Percentiles rank a stretch among this genome's conserved stretches.
Conservation (phyloP, 148 eudicot species). For the Persicaria maculosa region DNA sequence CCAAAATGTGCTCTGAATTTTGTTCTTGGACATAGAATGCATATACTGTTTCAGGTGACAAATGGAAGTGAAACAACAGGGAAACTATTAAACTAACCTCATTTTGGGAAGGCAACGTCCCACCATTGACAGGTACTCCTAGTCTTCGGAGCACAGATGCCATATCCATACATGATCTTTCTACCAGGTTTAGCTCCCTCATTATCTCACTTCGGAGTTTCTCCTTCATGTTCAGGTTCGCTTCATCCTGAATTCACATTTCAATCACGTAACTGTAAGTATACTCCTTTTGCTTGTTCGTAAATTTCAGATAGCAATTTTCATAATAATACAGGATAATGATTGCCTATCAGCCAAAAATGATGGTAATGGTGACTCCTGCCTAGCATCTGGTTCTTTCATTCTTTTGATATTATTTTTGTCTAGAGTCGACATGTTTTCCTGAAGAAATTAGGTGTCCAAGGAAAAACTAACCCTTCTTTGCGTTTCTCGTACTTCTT, state of each 20-base stretch:
- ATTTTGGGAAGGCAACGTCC: constrained; percentile 30
- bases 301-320: background rate
- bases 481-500: constrained; percentile 69
- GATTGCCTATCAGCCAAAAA: background rate
- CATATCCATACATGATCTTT: constrained; percentile 44
- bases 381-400: background rate
- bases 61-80: background rate
- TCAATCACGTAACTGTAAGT: background rate
- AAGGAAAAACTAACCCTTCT: constrained; percentile 47
- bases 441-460: background rate
- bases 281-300: background rate
- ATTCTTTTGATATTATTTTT: background rate
- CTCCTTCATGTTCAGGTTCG: constrained; percentile 64
- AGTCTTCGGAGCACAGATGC: constrained; percentile 54
- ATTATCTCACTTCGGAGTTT: constrained; percentile 45
- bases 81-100: constrained; percentile 38
- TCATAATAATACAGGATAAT: background rate
- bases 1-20: background rate
- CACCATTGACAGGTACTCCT: constrained; percentile 46
- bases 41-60: background rate
- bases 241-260: constrained; percentile 49
- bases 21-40: background rate
- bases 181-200: constrained; percentile 45
- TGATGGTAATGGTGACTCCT: background rate
- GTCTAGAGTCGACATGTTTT: background rate